These are phyloP conservation scores for Strobilomyces dryophilus DNA, from an alignment of 768 basidiomycete genomes.

Conservation along the genomic window DNA sequence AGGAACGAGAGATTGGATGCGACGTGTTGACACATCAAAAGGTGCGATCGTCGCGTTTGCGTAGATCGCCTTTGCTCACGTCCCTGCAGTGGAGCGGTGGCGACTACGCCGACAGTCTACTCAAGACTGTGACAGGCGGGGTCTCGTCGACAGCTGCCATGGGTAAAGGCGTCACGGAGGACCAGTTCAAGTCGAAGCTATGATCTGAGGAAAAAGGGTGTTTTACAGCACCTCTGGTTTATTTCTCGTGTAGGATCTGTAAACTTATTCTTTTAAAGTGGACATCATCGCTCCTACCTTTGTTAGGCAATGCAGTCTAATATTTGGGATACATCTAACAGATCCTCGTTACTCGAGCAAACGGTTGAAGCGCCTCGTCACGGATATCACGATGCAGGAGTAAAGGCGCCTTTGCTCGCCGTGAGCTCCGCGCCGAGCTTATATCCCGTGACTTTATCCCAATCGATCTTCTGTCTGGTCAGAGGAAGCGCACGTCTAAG, in stretches of 20 bases:
- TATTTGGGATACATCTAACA: background rate
- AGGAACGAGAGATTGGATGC: slow-evolving; percentile 88
- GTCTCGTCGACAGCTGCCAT: slow-evolving; percentile 98
- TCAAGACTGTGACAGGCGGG: slow-evolving; percentile 97
- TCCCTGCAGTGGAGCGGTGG: slow-evolving; percentile 83
- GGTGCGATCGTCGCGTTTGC: slow-evolving; percentile 40
- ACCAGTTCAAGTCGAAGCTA: slow-evolving; percentile 64
- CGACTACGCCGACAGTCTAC: slow-evolving; percentile 84
- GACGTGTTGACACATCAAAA: slow-evolving; percentile 98
- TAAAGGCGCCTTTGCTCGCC: slow-evolving; percentile 57
- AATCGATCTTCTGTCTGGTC: slow-evolving; percentile 91
- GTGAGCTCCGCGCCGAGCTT: slow-evolving; percentile 76
- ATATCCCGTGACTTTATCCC: slow-evolving; percentile 83
- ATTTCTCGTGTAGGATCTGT: slow-evolving; percentile 5
- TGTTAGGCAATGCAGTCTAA: background rate
- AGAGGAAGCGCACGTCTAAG: slow-evolving; percentile 87
- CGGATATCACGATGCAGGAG: slow-evolving; percentile 21
- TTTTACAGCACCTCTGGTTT: background rate
- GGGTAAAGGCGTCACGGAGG: slow-evolving; percentile 93
- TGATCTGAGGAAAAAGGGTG: slow-evolving; percentile 19
- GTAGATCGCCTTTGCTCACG: slow-evolving; percentile 13
- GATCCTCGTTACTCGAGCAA: slow-evolving; percentile 6
- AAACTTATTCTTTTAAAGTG: background rate
- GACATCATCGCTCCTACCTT: background rate
- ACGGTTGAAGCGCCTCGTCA: background rate